Evolutionary conservation across 2,329 filamentous ascomycete genomes (phyloP), one percentile per base, ranked within the genome.

Genomic region (Ceratocystis variospora): DNA sequence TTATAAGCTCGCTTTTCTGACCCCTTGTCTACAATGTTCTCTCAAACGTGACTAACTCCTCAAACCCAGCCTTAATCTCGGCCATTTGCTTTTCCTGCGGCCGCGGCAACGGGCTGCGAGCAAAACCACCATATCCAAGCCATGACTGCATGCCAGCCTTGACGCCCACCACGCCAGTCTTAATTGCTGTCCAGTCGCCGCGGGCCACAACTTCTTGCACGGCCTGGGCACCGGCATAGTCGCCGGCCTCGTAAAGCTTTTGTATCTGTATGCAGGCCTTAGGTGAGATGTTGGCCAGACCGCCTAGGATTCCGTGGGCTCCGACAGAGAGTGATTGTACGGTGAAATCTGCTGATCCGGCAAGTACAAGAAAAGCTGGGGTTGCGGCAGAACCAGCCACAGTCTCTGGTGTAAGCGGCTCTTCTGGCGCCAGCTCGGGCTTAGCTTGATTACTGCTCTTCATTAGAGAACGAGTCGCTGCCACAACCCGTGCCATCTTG

Each of bases 401-500:
- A 17, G 17, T 25, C 25, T 53, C 48, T 25, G 48, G 15, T 28
- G 48, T 25, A 10, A 25, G 48, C 48, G 19, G 2, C 15, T 31
- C 25, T 17, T 31, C 25, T 59, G 53, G 53, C 12, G 53, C 53
- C 5, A 31, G n/a, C 53, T 59, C 53, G 28, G 10, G 7, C 25
- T 33, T 10, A 25, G 25, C 28, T 7, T 25, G 28, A 8, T 3
- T 15, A 7, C 48, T 17, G 31, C 3, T n/a, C 28, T 62, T 70
- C 44, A 6, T 59, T 19, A 59, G 28, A 6, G 53, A 31, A 7
- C 67, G 67, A 4, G 79, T 78, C 2, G 78, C 80, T 66, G 82
- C 73, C 68, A 73, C 82, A 71, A 79, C 77, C 73, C 74, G 73
- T 1, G 76, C 76, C 55, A 86, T 76, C 72, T 86, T 86, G 46